phyloP scores from a whole-genome alignment of 2,329 filamentous ascomycete species.

The Lachnellula arida region DNA sequence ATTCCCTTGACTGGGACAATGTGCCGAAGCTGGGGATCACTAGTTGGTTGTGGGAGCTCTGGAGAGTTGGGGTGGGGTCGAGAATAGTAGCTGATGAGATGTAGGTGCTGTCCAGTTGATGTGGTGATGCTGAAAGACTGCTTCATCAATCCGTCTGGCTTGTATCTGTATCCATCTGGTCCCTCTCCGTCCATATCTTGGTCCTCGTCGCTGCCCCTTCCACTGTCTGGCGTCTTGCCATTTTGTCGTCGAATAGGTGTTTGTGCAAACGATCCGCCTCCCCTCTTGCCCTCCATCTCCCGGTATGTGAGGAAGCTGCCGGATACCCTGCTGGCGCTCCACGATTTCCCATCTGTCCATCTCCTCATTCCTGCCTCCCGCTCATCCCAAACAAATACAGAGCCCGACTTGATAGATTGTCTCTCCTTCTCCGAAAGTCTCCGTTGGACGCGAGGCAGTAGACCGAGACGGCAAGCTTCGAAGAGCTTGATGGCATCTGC shows the following conservation, averaged over 20 bases:
- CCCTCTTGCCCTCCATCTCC: conserved; percentile 98
- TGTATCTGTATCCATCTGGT: conserved; percentile 88
- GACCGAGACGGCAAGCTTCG: conserved; percentile 85
- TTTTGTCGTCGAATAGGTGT: conserved; percentile 49
- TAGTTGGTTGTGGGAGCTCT: conserved; percentile 75
- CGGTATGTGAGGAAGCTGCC: conserved; percentile 96
- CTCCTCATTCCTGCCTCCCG: conserved; percentile 95
- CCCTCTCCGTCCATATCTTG: conserved; percentile 65
- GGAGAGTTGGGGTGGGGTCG: conserved; percentile 68
- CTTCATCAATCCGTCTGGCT: conserved; percentile 97
- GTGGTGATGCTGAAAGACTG: conserved; percentile 99
- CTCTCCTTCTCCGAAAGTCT: conserved; percentile 97
- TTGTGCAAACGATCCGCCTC: conserved; percentile 65
- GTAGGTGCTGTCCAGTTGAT: conserved; percentile 81
- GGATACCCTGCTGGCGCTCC: conserved; percentile 95
- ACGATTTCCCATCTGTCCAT: conserved; percentile 99
- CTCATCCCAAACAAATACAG: conserved; percentile 99
- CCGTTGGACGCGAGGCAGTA: conserved; percentile 87
- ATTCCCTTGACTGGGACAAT: conserved; percentile 89
- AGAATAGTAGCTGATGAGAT: conserved; percentile 96
- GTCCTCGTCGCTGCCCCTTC: conserved; percentile 76
- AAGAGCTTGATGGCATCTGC: conserved; percentile 98
- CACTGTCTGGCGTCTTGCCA: conserved; percentile 79
- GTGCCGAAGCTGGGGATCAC: conserved; percentile 71
- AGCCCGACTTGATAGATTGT: conserved; percentile 91